These are phyloP conservation scores for Conoideocrella luteorostrata DNA, from an alignment of 2,329 filamentous ascomycete species.

Conservation along the genomic window DNA sequence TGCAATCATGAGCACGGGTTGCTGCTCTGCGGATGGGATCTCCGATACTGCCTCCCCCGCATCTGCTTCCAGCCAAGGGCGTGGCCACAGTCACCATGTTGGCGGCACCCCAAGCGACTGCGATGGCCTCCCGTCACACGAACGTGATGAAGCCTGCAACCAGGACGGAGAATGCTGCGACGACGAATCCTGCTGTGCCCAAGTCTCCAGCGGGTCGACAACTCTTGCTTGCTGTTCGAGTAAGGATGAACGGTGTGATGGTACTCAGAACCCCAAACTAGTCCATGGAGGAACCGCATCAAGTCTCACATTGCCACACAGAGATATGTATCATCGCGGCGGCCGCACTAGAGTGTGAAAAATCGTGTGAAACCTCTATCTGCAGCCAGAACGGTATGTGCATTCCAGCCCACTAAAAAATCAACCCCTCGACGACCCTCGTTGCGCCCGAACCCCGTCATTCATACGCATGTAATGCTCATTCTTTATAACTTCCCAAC, in stretches of 20 bases:
- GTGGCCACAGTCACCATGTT: not conserved
- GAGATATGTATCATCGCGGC: conserved; percentile 25
- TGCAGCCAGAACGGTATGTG: conserved; percentile 17
- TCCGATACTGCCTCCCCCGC: conserved; percentile 2
- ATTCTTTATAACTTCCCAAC: not conserved
- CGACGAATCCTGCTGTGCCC: conserved; percentile 14
- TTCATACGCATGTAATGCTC: not conserved
- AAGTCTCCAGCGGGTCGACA: conserved; percentile 7
- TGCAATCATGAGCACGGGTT: conserved; percentile 10
- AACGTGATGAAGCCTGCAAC: not conserved
- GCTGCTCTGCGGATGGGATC: conserved; percentile 9
- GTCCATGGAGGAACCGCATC: not conserved
- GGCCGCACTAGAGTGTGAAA: conserved; percentile 24
- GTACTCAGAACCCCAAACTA: conserved; percentile 9
- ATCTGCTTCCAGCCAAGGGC: not conserved
- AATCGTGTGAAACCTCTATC: conserved; percentile 19
- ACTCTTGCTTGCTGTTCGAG: conserved; percentile 19
- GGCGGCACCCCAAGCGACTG: not conserved
- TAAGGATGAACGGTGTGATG: conserved; percentile 21
- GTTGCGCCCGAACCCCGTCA: not conserved
- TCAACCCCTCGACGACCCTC: not conserved
- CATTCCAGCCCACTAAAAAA: not conserved
- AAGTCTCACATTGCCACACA: conserved; percentile 10
- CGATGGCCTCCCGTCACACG: not conserved
- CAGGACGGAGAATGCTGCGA: conserved; percentile 11